Percentiles rank a stretch among this genome's conserved stretches.
Evolutionary conservation across 768 basidiomycete genomes (phyloP).

Genomic region (Suillus subalutaceus): DNA sequence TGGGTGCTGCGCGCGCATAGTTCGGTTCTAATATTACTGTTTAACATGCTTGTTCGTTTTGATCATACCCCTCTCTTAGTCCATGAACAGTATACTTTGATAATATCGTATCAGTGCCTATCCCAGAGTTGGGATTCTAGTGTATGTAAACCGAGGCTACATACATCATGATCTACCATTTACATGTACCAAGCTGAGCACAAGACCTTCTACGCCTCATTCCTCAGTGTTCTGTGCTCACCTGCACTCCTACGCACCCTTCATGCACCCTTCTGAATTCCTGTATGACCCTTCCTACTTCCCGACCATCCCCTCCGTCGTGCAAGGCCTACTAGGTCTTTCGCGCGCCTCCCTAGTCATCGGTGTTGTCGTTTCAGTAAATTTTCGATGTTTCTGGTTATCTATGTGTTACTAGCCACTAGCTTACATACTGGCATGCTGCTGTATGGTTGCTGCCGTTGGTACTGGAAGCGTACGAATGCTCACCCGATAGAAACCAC

Average conservation of each 20-base stretch:
- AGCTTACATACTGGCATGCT: background rate
- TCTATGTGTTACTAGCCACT: background rate
- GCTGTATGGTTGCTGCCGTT: background rate
- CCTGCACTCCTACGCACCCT: background rate
- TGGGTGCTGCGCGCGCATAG: conserved; percentile 1
- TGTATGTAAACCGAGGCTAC: background rate
- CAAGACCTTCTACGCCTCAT: background rate
- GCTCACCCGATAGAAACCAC: background rate
- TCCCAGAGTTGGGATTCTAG: background rate
- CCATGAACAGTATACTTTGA: too few relatives aligned
- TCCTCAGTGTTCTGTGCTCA: background rate
- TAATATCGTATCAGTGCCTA: background rate
- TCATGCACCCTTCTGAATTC: background rate
- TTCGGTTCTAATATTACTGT: background rate
- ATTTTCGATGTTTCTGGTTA: background rate
- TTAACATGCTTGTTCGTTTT: background rate
- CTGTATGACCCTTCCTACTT: background rate
- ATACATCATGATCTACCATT: background rate
- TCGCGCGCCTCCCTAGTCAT: background rate
- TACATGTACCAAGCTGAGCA: background rate
- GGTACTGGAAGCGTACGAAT: background rate
- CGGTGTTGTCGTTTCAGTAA: background rate
- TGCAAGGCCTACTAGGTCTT: background rate
- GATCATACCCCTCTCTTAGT: background rate
- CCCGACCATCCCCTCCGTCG: background rate